phyloP scores from a whole-genome alignment of 257 asterid genomes.

The Euphrasia confusa region DNA sequence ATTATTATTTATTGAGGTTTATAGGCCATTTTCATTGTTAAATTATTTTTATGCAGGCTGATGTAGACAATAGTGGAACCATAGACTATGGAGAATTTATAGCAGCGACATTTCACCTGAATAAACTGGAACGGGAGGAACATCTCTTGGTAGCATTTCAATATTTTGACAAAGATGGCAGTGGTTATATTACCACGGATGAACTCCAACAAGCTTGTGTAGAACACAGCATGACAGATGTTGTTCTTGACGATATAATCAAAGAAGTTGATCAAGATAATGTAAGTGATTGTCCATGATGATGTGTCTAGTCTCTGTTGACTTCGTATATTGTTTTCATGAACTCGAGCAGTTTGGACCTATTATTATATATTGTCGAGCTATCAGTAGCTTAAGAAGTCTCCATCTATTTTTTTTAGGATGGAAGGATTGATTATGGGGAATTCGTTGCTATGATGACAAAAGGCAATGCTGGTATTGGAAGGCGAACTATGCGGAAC shows the following conservation, averaged over 20 bases:
- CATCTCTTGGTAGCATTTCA: conserved; percentile 62
- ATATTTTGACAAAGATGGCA: conserved; percentile 69
- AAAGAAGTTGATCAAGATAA: conserved; percentile 69
- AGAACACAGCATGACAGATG: conserved; percentile 59
- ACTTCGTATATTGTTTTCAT: not conserved
- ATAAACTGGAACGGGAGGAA: conserved; percentile 76
- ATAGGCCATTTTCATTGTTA: conserved; percentile 1
- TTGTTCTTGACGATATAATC: conserved; percentile 67
- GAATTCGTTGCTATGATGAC: conserved; percentile 68
- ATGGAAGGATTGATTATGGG: conserved; percentile 59
- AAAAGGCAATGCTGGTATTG: conserved; percentile 52
- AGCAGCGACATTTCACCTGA: conserved; percentile 76
- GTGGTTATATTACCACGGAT: conserved; percentile 75
- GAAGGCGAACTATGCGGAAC: conserved; percentile 34
- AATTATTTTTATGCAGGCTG: conserved; percentile 43
- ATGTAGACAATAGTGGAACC: conserved; percentile 71
- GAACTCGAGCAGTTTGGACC: not conserved
- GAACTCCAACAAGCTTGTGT: conserved; percentile 77
- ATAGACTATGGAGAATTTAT: conserved; percentile 82
- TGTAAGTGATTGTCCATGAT: conserved; percentile 32
- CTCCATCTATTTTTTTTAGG: conserved; percentile 24
- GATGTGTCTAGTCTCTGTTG: not conserved
- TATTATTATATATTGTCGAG: not conserved
- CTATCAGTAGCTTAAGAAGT: too few species aligned
- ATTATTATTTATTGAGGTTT: not conserved